Evolutionary conservation across 495 filamentous ascomycete species (phyloP).

Genomic region (Evansstolkia leycettana): DNA sequence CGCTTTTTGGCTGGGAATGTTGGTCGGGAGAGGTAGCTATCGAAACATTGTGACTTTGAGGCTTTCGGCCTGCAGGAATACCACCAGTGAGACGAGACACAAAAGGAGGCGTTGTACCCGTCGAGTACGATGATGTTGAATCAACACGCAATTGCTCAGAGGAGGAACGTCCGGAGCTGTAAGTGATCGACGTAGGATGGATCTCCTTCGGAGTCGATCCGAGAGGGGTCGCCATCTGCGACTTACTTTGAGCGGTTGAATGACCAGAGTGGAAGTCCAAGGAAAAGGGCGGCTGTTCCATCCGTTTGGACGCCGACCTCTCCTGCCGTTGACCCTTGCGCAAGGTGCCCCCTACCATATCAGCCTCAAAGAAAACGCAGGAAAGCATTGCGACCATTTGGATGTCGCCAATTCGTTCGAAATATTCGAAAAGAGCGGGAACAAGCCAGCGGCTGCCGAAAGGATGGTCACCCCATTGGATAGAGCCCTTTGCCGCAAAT

Average conservation of each 20-base stretch:
- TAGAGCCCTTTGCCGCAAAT: slow-evolving; percentile 33
- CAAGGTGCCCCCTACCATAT: slow-evolving; percentile 9
- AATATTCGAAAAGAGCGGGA: slow-evolving; percentile 52
- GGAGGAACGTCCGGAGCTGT: slow-evolving; percentile 40
- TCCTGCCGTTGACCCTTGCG: slow-evolving; percentile 4
- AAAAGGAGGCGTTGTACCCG: slow-evolving; percentile 56
- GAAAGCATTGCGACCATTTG: slow-evolving; percentile 96
- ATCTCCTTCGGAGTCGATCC: slow-evolving; percentile 48
- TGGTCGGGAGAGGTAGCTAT: slow-evolving; percentile 55
- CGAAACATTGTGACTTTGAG: slow-evolving; percentile 47
- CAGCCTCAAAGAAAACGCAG: slow-evolving; percentile 67
- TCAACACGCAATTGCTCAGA: slow-evolving; percentile 29
- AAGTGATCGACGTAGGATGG: slow-evolving; percentile 41
- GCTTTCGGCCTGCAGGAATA: slow-evolving; percentile 22
- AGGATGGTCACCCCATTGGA: slow-evolving; percentile 81
- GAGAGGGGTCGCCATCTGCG: slow-evolving; percentile 20
- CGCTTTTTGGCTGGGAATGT: slow-evolving; percentile 30
- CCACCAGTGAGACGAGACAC: slow-evolving; percentile 17
- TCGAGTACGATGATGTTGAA: slow-evolving; percentile 40
- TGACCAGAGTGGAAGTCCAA: slow-evolving; percentile 19
- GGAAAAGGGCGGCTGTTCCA: slow-evolving; percentile 18
- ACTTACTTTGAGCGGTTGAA: slow-evolving; percentile 17
- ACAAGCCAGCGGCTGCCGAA: slow-evolving; percentile 67
- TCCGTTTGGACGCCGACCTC: slow-evolving; percentile 8
- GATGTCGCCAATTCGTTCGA: slow-evolving; percentile 65